These are phyloP conservation scores for Solanum hybrid DNA, from an alignment of 305 asterid species.

Conservation along the genomic window DNA sequence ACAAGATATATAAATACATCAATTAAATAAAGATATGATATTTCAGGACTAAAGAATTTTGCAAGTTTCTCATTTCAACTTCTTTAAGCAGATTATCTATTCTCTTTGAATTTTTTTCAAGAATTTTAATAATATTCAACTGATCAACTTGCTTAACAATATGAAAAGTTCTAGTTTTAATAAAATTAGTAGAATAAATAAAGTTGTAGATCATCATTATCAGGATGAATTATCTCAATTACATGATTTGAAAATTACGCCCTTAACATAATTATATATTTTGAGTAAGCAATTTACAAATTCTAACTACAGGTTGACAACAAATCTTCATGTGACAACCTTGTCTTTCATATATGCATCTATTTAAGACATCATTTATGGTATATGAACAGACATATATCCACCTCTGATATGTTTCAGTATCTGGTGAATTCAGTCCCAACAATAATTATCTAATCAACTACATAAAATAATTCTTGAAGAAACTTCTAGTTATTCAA, in stretches of 20 bases:
- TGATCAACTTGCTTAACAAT: background rate
- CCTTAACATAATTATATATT: background rate
- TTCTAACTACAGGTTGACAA: background rate
- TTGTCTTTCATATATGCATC: background rate
- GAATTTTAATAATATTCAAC: background rate
- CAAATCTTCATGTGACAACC: background rate
- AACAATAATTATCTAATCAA: background rate
- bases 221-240: background rate
- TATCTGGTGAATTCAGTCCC: background rate
- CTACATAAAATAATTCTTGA: background rate
- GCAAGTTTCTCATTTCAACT: background rate
- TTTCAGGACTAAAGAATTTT: background rate
- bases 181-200: background rate
- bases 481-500: background rate
- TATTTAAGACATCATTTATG: background rate
- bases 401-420: background rate
- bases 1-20: background rate
- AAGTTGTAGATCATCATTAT: background rate
- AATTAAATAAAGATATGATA: background rate
- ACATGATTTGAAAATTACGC: background rate
- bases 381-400: background rate
- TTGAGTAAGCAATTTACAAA: background rate
- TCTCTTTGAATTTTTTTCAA: background rate
- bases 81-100: background rate
- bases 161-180: background rate